A percentile compares a stretch with the other conserved stretches of the same genome.
Evolutionary conservation across 1,139 yeast genomes (phyloP).

Genomic region (Geotrichum bryndzae): DNA sequence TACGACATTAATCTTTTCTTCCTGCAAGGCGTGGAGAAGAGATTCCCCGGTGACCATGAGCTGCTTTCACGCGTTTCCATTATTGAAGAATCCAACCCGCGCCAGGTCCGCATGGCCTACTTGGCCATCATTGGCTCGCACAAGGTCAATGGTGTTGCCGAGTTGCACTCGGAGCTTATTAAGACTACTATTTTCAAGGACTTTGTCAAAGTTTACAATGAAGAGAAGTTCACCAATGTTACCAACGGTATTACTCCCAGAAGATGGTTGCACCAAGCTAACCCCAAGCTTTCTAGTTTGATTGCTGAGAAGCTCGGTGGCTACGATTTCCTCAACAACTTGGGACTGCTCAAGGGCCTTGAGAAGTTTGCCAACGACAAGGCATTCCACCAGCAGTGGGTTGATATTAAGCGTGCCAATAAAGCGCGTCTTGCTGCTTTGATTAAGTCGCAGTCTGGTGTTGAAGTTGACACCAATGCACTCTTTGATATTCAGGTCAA

Average conservation of each 20-base stretch:
- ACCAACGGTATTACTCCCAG: constrained; percentile 96
- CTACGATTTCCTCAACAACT: constrained; percentile 62
- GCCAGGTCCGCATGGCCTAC: constrained; percentile 87
- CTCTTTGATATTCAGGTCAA: constrained; percentile 89
- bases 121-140: constrained; percentile 90
- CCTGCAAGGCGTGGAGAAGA: constrained; percentile 66
- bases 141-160: constrained; percentile 93
- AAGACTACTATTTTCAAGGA: constrained; percentile 86
- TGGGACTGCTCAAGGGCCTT: constrained; percentile 61
- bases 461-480: constrained; percentile 61
- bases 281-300: constrained; percentile 67
- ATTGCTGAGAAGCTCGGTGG: constrained; percentile 69
- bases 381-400: constrained; percentile 67
- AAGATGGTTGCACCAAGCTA: constrained; percentile 93
- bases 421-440: constrained; percentile 65
- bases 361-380: constrained; percentile 64
- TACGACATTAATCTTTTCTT: constrained; percentile 80
- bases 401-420: constrained; percentile 60
- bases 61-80: constrained; percentile 68
- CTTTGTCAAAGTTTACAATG: constrained; percentile 75
- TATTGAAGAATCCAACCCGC: constrained; percentile 73
- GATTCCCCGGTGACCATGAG: constrained; percentile 63
- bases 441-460: constrained; percentile 60
- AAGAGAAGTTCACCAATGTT: constrained; percentile 80
- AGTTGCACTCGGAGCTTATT: constrained; percentile 85